Evolutionary conservation across 208 protist genomes (phyloP).

Genomic region (Acanthamoeba castellanii): DNA sequence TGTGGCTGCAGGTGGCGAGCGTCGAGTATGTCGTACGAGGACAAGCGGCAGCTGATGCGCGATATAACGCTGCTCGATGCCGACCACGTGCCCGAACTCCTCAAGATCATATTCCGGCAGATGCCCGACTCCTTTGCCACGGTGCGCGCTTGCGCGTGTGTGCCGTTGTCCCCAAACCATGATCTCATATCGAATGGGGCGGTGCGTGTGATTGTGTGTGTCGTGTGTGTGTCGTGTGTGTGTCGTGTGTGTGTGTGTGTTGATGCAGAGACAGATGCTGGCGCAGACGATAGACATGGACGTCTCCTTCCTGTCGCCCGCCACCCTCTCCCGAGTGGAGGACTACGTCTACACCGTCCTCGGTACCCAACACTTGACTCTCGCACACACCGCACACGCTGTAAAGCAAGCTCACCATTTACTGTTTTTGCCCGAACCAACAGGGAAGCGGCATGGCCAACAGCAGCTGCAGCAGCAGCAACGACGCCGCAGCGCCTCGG

Average conservation of each 20-base stretch:
- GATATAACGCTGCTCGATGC: slow-evolving; percentile 12
- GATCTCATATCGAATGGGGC: background rate
- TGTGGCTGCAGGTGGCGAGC: background rate
- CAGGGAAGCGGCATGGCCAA: slow-evolving; percentile 25
- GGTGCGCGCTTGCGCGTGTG: background rate
- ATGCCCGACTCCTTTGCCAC: slow-evolving; percentile 35
- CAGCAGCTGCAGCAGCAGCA: background rate
- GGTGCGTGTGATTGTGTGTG: no score
- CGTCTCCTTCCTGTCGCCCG: slow-evolving; percentile 32
- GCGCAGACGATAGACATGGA: slow-evolving; percentile 34
- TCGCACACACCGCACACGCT: background rate
- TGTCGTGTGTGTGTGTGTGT: no score
- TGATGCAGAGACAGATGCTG: slow-evolving; percentile 10
- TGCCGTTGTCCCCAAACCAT: background rate
- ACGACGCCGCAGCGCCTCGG: background rate
- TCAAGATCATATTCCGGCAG: slow-evolving; percentile 51
- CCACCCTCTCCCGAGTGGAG: background rate
- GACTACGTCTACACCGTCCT: slow-evolving; percentile 29
- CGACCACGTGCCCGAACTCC: slow-evolving; percentile 8
- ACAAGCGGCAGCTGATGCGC: slow-evolving; percentile 36
- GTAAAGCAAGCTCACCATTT: background rate
- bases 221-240: no score
- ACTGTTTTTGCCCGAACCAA: background rate
- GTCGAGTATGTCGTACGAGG: background rate
- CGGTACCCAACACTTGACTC: background rate